These are phyloP conservation scores for Neofusicoccum ribis DNA, from an alignment of 2,329 filamentous ascomycete species.

Conservation along the genomic window DNA sequence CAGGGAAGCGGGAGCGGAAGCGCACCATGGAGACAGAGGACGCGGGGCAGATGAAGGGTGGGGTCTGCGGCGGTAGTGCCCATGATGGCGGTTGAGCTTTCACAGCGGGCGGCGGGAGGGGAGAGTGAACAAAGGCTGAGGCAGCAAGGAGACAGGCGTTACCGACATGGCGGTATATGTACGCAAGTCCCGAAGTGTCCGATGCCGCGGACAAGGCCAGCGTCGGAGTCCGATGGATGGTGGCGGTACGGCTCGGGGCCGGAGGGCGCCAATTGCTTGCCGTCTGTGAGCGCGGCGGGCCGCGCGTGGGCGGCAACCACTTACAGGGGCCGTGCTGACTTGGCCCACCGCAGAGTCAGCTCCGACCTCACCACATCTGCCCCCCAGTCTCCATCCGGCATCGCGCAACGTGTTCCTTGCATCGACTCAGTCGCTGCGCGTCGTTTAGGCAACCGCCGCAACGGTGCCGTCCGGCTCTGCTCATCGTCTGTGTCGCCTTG, in stretches of 20 bases:
- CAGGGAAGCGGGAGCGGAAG: neutral
- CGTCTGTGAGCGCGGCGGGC: neutral
- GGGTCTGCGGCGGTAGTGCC: conserved; percentile 29
- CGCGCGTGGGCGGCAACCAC: neutral
- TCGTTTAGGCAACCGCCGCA: neutral
- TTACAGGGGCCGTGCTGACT: neutral
- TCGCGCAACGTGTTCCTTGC: neutral
- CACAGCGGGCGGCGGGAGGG: neutral
- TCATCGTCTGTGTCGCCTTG: too few relatives aligned
- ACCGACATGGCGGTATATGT: conserved; percentile 6
- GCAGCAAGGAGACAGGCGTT: neutral
- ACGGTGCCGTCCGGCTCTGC: too few relatives aligned
- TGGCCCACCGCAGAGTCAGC: neutral
- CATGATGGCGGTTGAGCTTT: conserved; percentile 1
- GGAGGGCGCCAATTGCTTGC: neutral
- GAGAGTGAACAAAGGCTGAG: neutral
- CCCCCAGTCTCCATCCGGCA: neutral
- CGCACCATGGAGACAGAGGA: conserved; percentile 72
- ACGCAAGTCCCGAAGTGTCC: neutral
- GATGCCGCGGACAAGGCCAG: neutral
- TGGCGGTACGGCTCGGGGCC: neutral
- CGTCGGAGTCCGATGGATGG: neutral
- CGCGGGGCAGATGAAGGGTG: conserved; percentile 56
- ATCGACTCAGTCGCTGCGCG: neutral
- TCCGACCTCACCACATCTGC: neutral